A percentile compares a stretch with the other conserved stretches of the same genome.
Evolutionary conservation across 345 rosid species (phyloP).

Genomic region (Pelargonium nanum): DNA sequence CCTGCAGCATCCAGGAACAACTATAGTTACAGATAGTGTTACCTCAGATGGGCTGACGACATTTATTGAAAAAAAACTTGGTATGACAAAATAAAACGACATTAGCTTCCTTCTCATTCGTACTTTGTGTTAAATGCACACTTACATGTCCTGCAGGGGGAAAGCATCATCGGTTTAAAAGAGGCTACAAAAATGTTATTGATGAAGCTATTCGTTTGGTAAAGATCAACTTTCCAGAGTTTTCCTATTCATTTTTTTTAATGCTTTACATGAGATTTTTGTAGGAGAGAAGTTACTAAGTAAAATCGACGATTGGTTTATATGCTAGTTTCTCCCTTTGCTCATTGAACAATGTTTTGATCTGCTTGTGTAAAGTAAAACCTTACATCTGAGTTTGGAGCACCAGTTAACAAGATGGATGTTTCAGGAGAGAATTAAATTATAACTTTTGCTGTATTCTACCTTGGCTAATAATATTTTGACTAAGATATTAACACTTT

Average conservation of each 20-base stretch:
- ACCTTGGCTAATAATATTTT: not conserved
- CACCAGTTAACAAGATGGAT: too few relatives aligned
- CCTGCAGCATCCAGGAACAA: conserved; percentile 85
- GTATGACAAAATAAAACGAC: conserved; percentile 27
- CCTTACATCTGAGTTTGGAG: too few relatives aligned
- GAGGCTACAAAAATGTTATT: conserved; percentile 95
- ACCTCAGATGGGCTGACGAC: conserved; percentile 91
- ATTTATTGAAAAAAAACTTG: conserved; percentile 83
- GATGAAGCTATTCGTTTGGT: conserved; percentile 96
- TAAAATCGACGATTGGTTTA: too few relatives aligned
- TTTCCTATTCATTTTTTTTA: not conserved
- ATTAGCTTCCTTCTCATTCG: conserved; percentile 1
- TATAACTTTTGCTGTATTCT: not conserved
- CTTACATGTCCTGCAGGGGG: conserved; percentile 44
- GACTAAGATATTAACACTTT: conserved; percentile 5
- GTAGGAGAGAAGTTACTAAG: not conserved
- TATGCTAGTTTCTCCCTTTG: too few relatives aligned
- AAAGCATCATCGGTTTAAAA: conserved; percentile 88
- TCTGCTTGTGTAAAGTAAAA: too few relatives aligned
- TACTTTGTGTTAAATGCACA: conserved; percentile 6
- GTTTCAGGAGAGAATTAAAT: not conserved
- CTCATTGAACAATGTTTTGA: too few relatives aligned
- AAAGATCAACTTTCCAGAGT: conserved; percentile 18
- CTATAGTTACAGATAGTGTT: conserved; percentile 94
- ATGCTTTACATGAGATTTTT: not conserved